Percentiles rank a stretch among this genome's conserved stretches.
Conservation (phyloP, 1,284 basidiomycete genomes). For the Heterobasidion parviporum region DNA sequence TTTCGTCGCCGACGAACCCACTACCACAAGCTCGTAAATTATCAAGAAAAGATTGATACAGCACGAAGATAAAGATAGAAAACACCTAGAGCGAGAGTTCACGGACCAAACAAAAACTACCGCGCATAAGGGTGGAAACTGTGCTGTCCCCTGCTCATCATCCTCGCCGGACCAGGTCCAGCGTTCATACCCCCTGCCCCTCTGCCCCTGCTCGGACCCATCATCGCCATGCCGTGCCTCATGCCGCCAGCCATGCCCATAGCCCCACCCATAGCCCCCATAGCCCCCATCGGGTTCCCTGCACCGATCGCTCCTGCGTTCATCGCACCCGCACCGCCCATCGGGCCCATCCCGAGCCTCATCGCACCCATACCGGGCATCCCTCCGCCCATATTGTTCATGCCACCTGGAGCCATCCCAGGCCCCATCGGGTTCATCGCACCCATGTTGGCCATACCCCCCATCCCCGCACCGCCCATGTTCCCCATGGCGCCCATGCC, state of each 20-base stretch:
- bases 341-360: constrained; percentile 20
- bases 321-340: constrained; percentile 10
- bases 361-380: constrained; percentile 21
- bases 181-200: constrained; percentile 30
- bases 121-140: constrained; percentile 57
- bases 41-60: background rate
- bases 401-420: background rate
- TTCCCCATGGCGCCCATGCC: constrained; percentile 19
- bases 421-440: constrained; percentile 22
- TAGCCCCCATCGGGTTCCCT: constrained; percentile 13
- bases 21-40: background rate
- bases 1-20: background rate
- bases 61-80: background rate
- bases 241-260: constrained; percentile 18
- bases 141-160: constrained; percentile 48
- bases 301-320: constrained; percentile 16
- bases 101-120: constrained; percentile 9
- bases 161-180: constrained; percentile 46
- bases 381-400: constrained; percentile 22
- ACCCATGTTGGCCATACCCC: constrained; percentile 29
- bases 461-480: constrained; percentile 26
- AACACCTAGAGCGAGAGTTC: background rate
- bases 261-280: constrained; percentile 25
- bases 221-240: constrained; percentile 20
- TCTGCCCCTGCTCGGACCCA: constrained; percentile 17